Conservation (phyloP, 495 filamentous ascomycete species). For the Chlorociboria aeruginascens region DNA sequence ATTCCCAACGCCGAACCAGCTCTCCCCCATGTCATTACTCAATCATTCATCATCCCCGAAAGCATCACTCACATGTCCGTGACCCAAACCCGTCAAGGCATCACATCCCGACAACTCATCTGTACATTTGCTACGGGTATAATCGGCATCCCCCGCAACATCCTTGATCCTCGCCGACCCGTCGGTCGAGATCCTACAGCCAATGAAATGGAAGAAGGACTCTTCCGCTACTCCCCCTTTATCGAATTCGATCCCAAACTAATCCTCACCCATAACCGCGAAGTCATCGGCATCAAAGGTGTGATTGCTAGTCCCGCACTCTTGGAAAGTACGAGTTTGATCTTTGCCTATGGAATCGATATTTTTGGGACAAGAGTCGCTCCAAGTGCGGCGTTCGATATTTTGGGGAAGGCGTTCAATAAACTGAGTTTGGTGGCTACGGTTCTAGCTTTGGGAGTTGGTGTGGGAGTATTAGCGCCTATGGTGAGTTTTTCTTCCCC, state of each 20-base stretch:
- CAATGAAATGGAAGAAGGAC: constrained; percentile 70
- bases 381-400: constrained; percentile 80
- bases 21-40: constrained; percentile 60
- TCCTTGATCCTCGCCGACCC: constrained; percentile 81
- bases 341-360: constrained; percentile 84
- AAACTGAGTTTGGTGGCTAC: constrained; percentile 76
- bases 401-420: constrained; percentile 85
- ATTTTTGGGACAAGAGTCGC: constrained; percentile 76
- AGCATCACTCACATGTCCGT: constrained; percentile 69
- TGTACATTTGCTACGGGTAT: constrained; percentile 63
- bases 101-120: constrained; percentile 73
- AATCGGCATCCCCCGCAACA: constrained; percentile 60
- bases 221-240: constrained; percentile 60
- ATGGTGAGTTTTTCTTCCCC: constrained; percentile 50
- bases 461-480: constrained; percentile 66
- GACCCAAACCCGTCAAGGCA: constrained; percentile 85
- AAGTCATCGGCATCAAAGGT: constrained; percentile 61
- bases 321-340: constrained; percentile 87
- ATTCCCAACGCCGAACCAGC: constrained; percentile 24
- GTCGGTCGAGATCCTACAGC: constrained; percentile 73
- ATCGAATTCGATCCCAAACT: constrained; percentile 79
- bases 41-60: constrained; percentile 66
- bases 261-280: constrained; percentile 69
- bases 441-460: constrained; percentile 61
- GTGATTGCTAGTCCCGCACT: constrained; percentile 62